A percentile compares a stretch with the other conserved stretches of the same genome.
These are phyloP conservation scores for Penicillium steckii DNA, from an alignment of 495 filamentous ascomycete species.

Conservation along the genomic window DNA sequence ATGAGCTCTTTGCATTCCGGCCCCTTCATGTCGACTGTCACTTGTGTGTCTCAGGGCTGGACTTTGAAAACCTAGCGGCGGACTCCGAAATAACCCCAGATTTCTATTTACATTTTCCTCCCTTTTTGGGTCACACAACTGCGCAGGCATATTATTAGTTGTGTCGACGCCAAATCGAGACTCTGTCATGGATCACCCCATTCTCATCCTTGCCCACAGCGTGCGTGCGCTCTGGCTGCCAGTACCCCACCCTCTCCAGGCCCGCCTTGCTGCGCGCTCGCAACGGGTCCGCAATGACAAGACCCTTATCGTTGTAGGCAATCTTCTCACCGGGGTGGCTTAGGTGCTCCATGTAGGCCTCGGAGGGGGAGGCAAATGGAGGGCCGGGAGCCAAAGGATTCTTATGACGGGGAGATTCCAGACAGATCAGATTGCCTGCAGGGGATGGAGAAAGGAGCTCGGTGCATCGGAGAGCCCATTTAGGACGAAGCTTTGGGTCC, in stretches of 20 bases:
- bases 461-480: conserved; percentile 67
- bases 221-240: conserved; percentile 69
- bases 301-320: conserved; percentile 55
- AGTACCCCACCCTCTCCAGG: conserved; percentile 60
- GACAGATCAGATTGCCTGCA: conserved; percentile 65
- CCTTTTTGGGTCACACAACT: neutral
- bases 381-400: conserved; percentile 61
- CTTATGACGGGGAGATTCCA: conserved; percentile 82
- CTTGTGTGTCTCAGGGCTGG: conserved; percentile 59
- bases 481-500: conserved; percentile 56
- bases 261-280: conserved; percentile 39
- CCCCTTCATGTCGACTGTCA: conserved; percentile 63
- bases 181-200: conserved; percentile 34
- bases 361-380: conserved; percentile 61
- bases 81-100: neutral
- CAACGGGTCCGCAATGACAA: conserved; percentile 44
- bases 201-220: conserved; percentile 35
- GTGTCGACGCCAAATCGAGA: conserved; percentile 38
- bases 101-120: neutral
- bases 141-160: conserved; percentile 13
- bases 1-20: conserved; percentile 21
- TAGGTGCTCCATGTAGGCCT: conserved; percentile 67
- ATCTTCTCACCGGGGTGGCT: conserved; percentile 64
- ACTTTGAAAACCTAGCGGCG: conserved; percentile 8
- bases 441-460: conserved; percentile 58